These are phyloP conservation scores for Phialophora tarda DNA, from an alignment of 2,329 filamentous ascomycete genomes.

Conservation along the genomic window DNA sequence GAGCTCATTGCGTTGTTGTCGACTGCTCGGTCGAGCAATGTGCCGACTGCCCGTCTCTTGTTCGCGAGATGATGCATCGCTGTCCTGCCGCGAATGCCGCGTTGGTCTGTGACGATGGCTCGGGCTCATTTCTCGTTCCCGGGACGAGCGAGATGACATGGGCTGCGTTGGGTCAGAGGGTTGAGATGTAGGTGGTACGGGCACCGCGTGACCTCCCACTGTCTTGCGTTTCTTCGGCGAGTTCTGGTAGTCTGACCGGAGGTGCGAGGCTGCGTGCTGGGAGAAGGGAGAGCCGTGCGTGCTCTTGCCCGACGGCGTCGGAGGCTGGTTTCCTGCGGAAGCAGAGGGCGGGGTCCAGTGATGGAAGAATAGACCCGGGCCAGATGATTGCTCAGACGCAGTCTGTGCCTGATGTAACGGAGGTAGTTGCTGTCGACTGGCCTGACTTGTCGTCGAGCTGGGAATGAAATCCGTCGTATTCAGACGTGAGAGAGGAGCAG, in stretches of 20 bases:
- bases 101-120: constrained; percentile 61
- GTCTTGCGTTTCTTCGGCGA: constrained; percentile 88
- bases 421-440: constrained; percentile 53
- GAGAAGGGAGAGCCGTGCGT: constrained; percentile 55
- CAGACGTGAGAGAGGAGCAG: constrained; percentile 47
- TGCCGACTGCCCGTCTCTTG: constrained; percentile 32
- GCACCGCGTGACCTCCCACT: constrained; percentile 57
- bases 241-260: constrained; percentile 67
- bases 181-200: constrained; percentile 58
- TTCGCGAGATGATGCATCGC: constrained; percentile 62
- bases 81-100: constrained; percentile 67
- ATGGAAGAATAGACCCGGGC: constrained; percentile 84
- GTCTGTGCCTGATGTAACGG: constrained; percentile 61
- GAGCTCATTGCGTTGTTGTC: constrained; percentile 39
- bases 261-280: constrained; percentile 55
- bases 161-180: constrained; percentile 56
- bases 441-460: constrained; percentile 42
- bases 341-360: constrained; percentile 84
- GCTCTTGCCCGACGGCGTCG: constrained; percentile 75
- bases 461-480: constrained; percentile 49
- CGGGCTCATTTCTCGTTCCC: constrained; percentile 57
- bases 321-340: constrained; percentile 67
- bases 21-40: constrained; percentile 39
- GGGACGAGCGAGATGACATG: constrained; percentile 61
- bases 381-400: constrained; percentile 65